Evolutionary conservation across 345 rosid species (phyloP), one percentile per base, ranked within the genome.

Genomic region (Raphanus raphanistrum): DNA sequence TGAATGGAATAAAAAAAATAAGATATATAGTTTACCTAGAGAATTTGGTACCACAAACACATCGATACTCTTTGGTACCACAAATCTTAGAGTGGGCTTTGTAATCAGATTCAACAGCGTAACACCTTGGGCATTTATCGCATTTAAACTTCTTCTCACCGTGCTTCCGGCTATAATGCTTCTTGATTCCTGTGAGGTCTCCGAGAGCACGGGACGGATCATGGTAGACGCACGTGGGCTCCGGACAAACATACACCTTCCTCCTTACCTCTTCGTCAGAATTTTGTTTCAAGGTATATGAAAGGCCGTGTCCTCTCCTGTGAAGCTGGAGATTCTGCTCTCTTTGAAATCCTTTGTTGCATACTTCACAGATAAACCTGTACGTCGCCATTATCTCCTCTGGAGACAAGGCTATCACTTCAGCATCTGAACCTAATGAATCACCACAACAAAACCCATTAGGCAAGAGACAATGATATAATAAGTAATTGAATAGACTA

Each of bases 81-180:
- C 96, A 90, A 43, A 90, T 90, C 55, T 90, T 90, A 6, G 89
- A 86, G 79, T 90, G 96, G 25, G 96, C 93, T 75, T 89, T 90
- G 88, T 88, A 89, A 80, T 90, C 96, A n/a, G 96, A 87, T 68
- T 90, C 90, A 25, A 90, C 93, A 21, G 96, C 96, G 25, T 90
- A 90, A 1, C 83, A 31, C 80, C 89, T 90, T 0, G 91, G 82
- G 66, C 96, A 90, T 61, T 90, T 88, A 55, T 88, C 93, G 12
- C 96, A 90, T 84, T 89, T 90, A 85, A 86, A 89, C 69, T 90
- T 90, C 68, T 90, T 90, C 77, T 90, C 93, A 0, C 96, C 91
- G 26, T 90, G 96, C 64, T 90, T 90, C 55, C 96, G 83, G 1
- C 82, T 87, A 32, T 83, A 90, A 71, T 90, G 96, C 62, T 90